Percentiles rank a stretch among this genome's conserved stretches.
phyloP scores from a whole-genome alignment of 177 flowering plant genomes.

The Vitis hybrid region DNA sequence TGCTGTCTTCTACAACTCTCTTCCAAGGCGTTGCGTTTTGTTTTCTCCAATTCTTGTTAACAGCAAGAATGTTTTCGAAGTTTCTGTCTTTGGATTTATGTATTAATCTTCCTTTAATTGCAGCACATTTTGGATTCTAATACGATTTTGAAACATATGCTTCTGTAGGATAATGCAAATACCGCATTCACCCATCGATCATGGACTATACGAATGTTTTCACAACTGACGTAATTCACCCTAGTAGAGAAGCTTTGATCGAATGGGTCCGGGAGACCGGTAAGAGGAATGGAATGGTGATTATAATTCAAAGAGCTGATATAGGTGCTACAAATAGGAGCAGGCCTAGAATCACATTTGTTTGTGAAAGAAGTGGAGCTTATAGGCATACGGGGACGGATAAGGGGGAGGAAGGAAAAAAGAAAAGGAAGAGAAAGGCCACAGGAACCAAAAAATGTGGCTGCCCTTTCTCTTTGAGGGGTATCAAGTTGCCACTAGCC shows the following conservation, averaged over 20 bases:
- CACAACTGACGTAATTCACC: no score
- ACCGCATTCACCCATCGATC: no score
- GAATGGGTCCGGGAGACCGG: not conserved
- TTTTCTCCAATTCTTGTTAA: no score
- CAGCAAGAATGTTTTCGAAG: no score
- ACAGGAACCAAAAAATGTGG: conserved; percentile 5
- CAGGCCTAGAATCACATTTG: not conserved
- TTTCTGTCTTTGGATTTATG: no score
- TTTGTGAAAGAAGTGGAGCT: conserved; percentile 7
- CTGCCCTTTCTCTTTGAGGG: conserved; percentile 1
- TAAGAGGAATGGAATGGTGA: not conserved
- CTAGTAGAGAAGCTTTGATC: not conserved
- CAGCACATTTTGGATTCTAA: no score
- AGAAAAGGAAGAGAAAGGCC: not conserved
- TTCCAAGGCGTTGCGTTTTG: no score
- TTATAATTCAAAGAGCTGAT: conserved; percentile 1
- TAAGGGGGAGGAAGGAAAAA: not conserved
- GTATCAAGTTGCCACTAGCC: not conserved
- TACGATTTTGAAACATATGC: no score
- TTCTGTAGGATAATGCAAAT: no score
- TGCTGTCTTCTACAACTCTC: no score
- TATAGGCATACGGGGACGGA: not conserved
- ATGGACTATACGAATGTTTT: no score
- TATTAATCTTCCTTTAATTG: no score
- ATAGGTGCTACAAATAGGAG: not conserved